Evolutionary conservation across 768 basidiomycete genomes (phyloP).

Genomic region (Astraeus odoratus): DNA sequence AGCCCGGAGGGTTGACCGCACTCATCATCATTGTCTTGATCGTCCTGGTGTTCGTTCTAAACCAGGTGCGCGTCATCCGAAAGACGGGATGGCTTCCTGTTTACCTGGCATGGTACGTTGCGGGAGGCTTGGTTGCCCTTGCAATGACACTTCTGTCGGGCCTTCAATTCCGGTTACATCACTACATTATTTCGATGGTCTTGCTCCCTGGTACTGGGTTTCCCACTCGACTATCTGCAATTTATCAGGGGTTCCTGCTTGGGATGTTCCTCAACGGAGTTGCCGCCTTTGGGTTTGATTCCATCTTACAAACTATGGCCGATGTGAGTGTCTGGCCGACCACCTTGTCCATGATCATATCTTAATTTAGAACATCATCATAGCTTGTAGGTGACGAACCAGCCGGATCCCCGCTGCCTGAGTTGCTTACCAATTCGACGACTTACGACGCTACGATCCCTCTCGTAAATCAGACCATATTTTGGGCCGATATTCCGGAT

Average conservation of each 20-base stretch:
- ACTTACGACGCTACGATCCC: constrained; percentile 53
- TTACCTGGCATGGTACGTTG: constrained; percentile 68
- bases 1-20: constrained; percentile 60
- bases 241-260: constrained; percentile 76
- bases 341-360: background rate
- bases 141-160: constrained; percentile 66
- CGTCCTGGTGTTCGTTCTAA: constrained; percentile 51
- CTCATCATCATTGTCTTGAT: constrained; percentile 64
- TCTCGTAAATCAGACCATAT: constrained; percentile 46
- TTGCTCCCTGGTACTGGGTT: constrained; percentile 76
- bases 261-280: constrained; percentile 79
- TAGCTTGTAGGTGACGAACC: constrained; percentile 71
- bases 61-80: constrained; percentile 77
- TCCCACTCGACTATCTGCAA: constrained; percentile 70
- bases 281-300: constrained; percentile 73
- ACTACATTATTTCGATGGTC: constrained; percentile 72
- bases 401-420: constrained; percentile 60
- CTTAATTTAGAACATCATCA: constrained; percentile 1
- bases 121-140: constrained; percentile 57
- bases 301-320: constrained; percentile 68
- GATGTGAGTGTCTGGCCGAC: constrained; percentile 40
- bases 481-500: constrained; percentile 45
- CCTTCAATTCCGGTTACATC: constrained; percentile 67
- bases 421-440: constrained; percentile 69
- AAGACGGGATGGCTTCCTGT: constrained; percentile 79